Percentiles rank a stretch among this genome's conserved stretches.
Conservation (phyloP, 345 rosid species). For the Gossypium mustelinum region DNA sequence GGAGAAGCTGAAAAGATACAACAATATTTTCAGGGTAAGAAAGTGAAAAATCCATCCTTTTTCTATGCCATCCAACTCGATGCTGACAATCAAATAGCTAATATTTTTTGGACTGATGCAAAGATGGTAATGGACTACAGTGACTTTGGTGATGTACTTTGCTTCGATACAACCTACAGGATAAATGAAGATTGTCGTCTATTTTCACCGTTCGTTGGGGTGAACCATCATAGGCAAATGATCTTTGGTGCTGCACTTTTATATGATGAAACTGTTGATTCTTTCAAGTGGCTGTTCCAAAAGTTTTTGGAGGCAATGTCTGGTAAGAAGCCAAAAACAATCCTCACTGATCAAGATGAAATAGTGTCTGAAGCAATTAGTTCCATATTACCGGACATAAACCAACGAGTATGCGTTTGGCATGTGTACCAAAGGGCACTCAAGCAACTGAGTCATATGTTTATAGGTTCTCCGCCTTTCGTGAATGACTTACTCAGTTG, state of each 20-base stretch:
- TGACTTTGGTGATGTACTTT: conserved; percentile 35
- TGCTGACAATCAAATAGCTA: conserved; percentile 31
- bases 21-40: conserved; percentile 30
- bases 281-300: conserved; percentile 34
- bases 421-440: conserved; percentile 30
- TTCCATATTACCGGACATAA: conserved; percentile 19
- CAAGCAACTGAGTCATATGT: conserved; percentile 25
- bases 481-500: conserved; percentile 27
- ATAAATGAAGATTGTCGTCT: conserved; percentile 24
- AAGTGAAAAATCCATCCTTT: conserved; percentile 29
- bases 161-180: conserved; percentile 32
- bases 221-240: conserved; percentile 38
- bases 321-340: conserved; percentile 18
- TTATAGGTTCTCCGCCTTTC: conserved; percentile 25
- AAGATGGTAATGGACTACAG: conserved; percentile 29
- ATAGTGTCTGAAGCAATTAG: conserved; percentile 22
- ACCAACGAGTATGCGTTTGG: conserved; percentile 32
- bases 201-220: conserved; percentile 29
- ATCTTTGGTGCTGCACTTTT: conserved; percentile 33
- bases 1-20: conserved; percentile 32
- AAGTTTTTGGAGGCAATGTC: conserved; percentile 31
- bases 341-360: conserved; percentile 32
- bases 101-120: conserved; percentile 32
- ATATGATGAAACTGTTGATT: conserved; percentile 32
- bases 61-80: conserved; percentile 32